These are phyloP conservation scores for Ganoderma resinaceum DNA, from an alignment of 1,284 basidiomycete species.

Conservation along the genomic window DNA sequence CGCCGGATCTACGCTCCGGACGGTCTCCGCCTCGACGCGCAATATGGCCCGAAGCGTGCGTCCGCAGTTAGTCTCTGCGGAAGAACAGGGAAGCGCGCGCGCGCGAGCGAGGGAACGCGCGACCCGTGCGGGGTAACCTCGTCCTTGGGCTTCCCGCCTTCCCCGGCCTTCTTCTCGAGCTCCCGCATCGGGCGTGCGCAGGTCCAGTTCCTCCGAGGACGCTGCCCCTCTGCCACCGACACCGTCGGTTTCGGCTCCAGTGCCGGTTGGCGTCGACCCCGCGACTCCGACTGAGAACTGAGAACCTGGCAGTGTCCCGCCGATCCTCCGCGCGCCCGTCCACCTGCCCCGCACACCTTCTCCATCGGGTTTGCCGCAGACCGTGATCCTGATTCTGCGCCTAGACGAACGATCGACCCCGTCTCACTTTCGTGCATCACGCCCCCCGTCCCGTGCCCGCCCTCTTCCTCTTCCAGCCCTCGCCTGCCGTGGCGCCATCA, in stretches of 20 bases:
- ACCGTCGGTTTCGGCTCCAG: not conserved
- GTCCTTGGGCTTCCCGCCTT: not conserved
- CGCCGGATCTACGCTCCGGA: not conserved
- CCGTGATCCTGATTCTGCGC: not conserved
- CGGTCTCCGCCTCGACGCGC: not conserved
- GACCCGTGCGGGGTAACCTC: conserved; percentile 11
- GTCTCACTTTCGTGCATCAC: not conserved
- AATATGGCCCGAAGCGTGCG: not conserved
- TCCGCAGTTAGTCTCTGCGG: not conserved
- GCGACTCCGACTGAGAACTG: not conserved
- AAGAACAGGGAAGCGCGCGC: not conserved
- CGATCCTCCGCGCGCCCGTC: not conserved
- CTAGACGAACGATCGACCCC: not conserved
- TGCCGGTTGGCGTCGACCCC: not conserved
- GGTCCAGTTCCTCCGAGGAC: not conserved
- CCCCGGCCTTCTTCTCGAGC: not conserved
- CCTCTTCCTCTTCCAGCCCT: no score
- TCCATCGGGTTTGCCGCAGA: not conserved
- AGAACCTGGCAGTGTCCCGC: no score
- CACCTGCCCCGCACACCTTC: not conserved
- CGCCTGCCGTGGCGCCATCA: no score
- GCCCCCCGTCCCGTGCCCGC: not conserved
- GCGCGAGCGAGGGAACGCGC: not conserved
- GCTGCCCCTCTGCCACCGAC: not conserved
- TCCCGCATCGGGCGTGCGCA: not conserved